Evolutionary conservation across 1,284 basidiomycete species (phyloP), one percentile per base, ranked within the genome.

Genomic region (Cutaneotrichosporon sp.): DNA sequence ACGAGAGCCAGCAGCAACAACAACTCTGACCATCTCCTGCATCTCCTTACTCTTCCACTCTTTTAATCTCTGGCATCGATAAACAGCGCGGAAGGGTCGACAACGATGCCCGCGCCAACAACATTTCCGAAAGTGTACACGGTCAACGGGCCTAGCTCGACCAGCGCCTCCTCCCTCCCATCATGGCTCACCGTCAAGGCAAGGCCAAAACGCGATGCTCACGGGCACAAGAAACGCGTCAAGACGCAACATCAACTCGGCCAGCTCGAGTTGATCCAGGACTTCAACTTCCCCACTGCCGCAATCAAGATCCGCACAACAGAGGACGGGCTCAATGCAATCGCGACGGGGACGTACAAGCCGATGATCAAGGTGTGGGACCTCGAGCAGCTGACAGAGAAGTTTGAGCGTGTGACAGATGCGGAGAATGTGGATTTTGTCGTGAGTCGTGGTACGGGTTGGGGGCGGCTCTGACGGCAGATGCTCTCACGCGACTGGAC

Each of bases 401-500:
- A 99, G 75, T 97, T 97, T 72, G 92, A 97, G 77, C 81, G 96
- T 44, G 92, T 97, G 67, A 88, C 91, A 1, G 92, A 98, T 67
- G 84, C 88, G 8, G 94, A 98, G 79, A 98, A 97, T 73, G 87
- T 98, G 59, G 96, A 99, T 73, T 98, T 99, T 77, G 80, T 87
- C 78, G 46, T 49, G 46, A 37, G 46, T 41, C 11, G 16, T n/a
- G 19, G 33, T 17, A 22, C n/a, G n/a, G n/a, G n/a, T n/a, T n/a
- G n/a, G n/a, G n/a, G n/a, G n/a, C n/a, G n/a, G n/a, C n/a, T n/a
- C n/a, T n/a, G n/a, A n/a, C n/a, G n/a, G n/a, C n/a, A 49, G 46
- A 87, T 93, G 67, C 80, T 99, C 10, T 97, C 93, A 1, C 87
- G 91, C 69, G 96, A 99, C 78, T 99, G 96, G 96, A 98, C 94